Percentiles rank a stretch among this genome's conserved stretches.
These are phyloP conservation scores for Dipteronia dyeriana DNA, from an alignment of 345 rosid species.

Conservation along the genomic window DNA sequence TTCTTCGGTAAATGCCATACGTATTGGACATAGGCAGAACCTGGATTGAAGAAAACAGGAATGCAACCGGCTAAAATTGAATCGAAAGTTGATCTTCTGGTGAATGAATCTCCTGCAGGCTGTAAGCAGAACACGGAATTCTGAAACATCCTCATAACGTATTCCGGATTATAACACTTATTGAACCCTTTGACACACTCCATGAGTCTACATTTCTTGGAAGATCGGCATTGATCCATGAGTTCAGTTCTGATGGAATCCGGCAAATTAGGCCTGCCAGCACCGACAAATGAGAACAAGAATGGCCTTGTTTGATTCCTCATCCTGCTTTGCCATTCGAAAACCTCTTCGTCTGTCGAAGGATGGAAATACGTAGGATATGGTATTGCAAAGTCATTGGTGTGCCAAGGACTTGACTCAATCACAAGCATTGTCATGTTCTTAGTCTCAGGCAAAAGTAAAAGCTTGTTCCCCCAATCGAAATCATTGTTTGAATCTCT, in stretches of 20 bases:
- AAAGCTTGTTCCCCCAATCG: constrained; percentile 76
- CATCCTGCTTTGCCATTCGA: constrained; percentile 65
- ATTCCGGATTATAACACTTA: constrained; percentile 47
- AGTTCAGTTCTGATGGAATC: constrained; percentile 60
- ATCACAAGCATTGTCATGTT: constrained; percentile 73
- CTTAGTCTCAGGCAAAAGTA: constrained; percentile 63
- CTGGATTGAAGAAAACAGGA: constrained; percentile 90
- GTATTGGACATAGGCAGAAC: constrained; percentile 80
- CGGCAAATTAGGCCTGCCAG: constrained; percentile 47
- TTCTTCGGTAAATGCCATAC: constrained; percentile 80
- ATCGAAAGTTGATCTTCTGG: constrained; percentile 78
- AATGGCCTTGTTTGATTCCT: constrained; percentile 44
- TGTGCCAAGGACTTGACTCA: constrained; percentile 78
- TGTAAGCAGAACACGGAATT: constrained; percentile 72
- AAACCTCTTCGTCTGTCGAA: constrained; percentile 44
- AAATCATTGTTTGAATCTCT: constrained; percentile 45
- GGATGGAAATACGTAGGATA: constrained; percentile 89
- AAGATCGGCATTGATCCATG: constrained; percentile 60
- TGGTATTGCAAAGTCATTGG: constrained; percentile 74
- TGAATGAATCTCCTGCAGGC: constrained; percentile 83
- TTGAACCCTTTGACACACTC: constrained; percentile 43
- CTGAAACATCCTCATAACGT: constrained; percentile 58
- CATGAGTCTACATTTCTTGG: constrained; percentile 59
- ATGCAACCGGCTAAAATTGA: constrained; percentile 83
- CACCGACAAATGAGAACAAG: constrained; percentile 72